Base-by-base conservation (phyloP, 1,139 yeast genomes). In the Candida albicans region DNA sequence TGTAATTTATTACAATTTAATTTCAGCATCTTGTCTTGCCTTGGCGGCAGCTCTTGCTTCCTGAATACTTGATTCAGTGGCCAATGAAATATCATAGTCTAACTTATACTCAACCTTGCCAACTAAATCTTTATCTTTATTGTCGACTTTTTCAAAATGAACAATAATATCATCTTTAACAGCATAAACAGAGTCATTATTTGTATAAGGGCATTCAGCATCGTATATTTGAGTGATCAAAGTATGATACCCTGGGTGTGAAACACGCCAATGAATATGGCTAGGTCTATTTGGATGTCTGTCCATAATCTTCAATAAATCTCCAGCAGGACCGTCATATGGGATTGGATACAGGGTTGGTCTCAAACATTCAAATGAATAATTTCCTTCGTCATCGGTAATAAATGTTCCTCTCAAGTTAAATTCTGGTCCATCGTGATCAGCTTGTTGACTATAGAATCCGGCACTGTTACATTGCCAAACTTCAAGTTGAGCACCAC, bases 151-250 rank as follows among this genome's bases (percentile, higher is more conserved):
- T 31, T 45, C 45, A 47, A 64, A 61, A 29, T 58, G 54, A 37
- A 64, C 60, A 40, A 64, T 50, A 35, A 62, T 56, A 40, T 61
- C 64, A 13, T 57, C 59, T 51, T 64, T 64, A 41, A 64, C 68
- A 8, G 66, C 68, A 52, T 63, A 62, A 11, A 62, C 67, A 12
- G 64, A 48, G 45, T 62, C 66, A 40, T 62, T 59, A 35, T 52
- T 47, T 28, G 56, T 53, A 31, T 60, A 61, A 13, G 55, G 53
- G 41, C 62, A 59, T 27, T 52, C 52, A 15, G 58, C 37, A 41
- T 60, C 50, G 42, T 61, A 62, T 33, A 60, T 61, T 45, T 62
- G 67, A 13, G 67, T 62, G 36, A 62, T 52, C 44, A 62, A 57
- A 13, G 64, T 37, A 40, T 62, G 64, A 51, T 50, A 61, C 7